A percentile compares a stretch with the other conserved stretches of the same genome.
Conservation (phyloP, 768 basidiomycete genomes). For the Mycena vitilis region DNA sequence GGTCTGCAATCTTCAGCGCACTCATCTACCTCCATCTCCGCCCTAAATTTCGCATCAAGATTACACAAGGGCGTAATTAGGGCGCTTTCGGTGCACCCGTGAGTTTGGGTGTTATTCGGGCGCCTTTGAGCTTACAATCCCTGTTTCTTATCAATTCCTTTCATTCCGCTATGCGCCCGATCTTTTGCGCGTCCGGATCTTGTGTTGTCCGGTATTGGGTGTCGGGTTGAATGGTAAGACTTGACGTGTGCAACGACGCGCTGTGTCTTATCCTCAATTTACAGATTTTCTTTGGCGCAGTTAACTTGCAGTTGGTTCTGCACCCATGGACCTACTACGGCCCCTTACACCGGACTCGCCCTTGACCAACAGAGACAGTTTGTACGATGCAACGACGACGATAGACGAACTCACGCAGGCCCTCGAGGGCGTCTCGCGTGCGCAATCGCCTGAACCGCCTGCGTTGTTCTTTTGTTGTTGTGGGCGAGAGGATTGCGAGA, state of each 20-base stretch:
- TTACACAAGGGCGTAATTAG: background rate
- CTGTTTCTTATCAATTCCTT: background rate
- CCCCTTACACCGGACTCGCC: slow-evolving; percentile 64
- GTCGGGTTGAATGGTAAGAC: slow-evolving; percentile 7
- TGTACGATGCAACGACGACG: slow-evolving; percentile 66
- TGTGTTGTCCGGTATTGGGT: background rate
- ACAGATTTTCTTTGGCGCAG: too few relatives aligned
- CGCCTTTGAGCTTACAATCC: slow-evolving; percentile 5
- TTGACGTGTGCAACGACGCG: slow-evolving; percentile 3
- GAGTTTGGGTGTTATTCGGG: background rate
- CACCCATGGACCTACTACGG: slow-evolving; percentile 36
- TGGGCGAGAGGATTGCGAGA: slow-evolving; percentile 72
- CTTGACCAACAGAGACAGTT: slow-evolving; percentile 54
- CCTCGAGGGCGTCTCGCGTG: slow-evolving; percentile 76
- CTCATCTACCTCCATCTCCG: too few relatives aligned
- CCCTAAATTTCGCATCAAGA: too few relatives aligned
- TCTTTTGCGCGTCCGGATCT: slow-evolving; percentile 8
- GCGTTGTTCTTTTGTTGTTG: slow-evolving; percentile 72
- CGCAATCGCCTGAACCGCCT: slow-evolving; percentile 78
- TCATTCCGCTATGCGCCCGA: background rate
- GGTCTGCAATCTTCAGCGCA: too few relatives aligned
- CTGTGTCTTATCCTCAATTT: background rate
- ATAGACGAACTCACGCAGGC: slow-evolving; percentile 86
- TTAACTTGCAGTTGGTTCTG: slow-evolving; percentile 15
- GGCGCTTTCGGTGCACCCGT: background rate